Evolutionary conservation across 768 basidiomycete species (phyloP).

Genomic region (Russula griseocarnosa): DNA sequence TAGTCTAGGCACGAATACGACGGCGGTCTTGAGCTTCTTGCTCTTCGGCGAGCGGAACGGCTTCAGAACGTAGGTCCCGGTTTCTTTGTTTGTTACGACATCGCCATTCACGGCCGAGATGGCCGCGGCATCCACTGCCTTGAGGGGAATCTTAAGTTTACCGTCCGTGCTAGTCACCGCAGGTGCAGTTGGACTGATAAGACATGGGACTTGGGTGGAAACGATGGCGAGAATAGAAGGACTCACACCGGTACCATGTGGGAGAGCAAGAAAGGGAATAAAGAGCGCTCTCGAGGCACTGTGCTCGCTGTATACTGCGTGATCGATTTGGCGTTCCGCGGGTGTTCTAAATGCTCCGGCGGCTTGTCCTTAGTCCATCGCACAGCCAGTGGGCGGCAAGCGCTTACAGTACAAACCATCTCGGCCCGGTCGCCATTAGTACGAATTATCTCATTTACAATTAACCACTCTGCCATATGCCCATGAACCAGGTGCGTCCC

Average conservation of each 20-base stretch:
- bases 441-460: neutral
- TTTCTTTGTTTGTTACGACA: slow-evolving; percentile 50
- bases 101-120: slow-evolving; percentile 27
- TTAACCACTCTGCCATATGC: neutral
- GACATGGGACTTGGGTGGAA: neutral
- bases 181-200: neutral
- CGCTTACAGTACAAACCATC: neutral
- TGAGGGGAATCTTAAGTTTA: slow-evolving; percentile 10
- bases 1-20: slow-evolving; percentile 83
- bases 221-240: neutral
- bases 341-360: neutral
- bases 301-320: neutral
- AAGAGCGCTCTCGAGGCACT: neutral
- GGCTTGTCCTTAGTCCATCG: neutral
- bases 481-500: slow-evolving; percentile 26
- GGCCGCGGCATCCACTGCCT: neutral
- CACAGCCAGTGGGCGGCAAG: neutral
- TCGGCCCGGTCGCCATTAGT: neutral
- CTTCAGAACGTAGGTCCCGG: slow-evolving; percentile 70
- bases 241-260: slow-evolving; percentile 13
- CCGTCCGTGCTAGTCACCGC: slow-evolving; percentile 1
- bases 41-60: slow-evolving; percentile 69
- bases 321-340: neutral
- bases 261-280: neutral
- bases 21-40: slow-evolving; percentile 74